phyloP scores from a whole-genome alignment of 2,329 filamentous ascomycete species.

The Penicillium sp. region DNA sequence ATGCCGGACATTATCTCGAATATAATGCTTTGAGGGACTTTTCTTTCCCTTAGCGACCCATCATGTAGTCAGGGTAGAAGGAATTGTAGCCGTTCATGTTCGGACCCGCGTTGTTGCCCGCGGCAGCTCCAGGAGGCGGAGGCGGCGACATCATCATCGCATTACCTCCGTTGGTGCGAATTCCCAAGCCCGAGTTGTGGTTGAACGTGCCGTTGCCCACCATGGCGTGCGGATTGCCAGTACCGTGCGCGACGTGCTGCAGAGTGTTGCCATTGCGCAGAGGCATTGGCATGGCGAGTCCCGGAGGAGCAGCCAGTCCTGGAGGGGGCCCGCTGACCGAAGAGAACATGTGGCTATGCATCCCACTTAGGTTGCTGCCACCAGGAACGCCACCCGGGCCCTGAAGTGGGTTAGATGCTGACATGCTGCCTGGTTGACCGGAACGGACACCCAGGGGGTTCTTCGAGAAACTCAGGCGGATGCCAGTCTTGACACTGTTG shows the following conservation, averaged over 20 bases:
- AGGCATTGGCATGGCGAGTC: slow-evolving; percentile 56
- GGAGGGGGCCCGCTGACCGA: slow-evolving; percentile 78
- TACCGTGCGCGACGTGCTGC: slow-evolving; percentile 36
- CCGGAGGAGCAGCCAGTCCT: slow-evolving; percentile 75
- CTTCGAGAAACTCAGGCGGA: slow-evolving; percentile 94
- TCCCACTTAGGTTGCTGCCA: slow-evolving; percentile 58
- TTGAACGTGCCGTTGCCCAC: slow-evolving; percentile 39
- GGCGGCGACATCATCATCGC: slow-evolving; percentile 36
- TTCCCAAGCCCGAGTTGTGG: slow-evolving; percentile 44
- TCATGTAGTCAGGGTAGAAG: slow-evolving; percentile 54
- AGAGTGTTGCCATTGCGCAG: slow-evolving; percentile 39
- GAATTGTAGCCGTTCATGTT: slow-evolving; percentile 42
- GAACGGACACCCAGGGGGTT: slow-evolving; percentile 92
- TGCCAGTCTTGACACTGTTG: slow-evolving; percentile 92
- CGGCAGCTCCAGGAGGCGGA: slow-evolving; percentile 34
- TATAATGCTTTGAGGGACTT: slow-evolving; percentile 25
- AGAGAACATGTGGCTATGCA: slow-evolving; percentile 66
- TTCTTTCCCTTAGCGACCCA: slow-evolving; percentile 45
- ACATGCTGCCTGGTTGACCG: slow-evolving; percentile 64
- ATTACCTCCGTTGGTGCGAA: slow-evolving; percentile 41
- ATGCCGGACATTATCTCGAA: slow-evolving; percentile 47
- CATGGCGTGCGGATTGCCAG: slow-evolving; percentile 32
- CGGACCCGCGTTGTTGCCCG: slow-evolving; percentile 34
- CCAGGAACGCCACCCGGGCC: slow-evolving; percentile 59
- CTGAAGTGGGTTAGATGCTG: slow-evolving; percentile 54